These are phyloP conservation scores for Cornus florida DNA, from an alignment of 148 eudicot species.

Conservation along the genomic window DNA sequence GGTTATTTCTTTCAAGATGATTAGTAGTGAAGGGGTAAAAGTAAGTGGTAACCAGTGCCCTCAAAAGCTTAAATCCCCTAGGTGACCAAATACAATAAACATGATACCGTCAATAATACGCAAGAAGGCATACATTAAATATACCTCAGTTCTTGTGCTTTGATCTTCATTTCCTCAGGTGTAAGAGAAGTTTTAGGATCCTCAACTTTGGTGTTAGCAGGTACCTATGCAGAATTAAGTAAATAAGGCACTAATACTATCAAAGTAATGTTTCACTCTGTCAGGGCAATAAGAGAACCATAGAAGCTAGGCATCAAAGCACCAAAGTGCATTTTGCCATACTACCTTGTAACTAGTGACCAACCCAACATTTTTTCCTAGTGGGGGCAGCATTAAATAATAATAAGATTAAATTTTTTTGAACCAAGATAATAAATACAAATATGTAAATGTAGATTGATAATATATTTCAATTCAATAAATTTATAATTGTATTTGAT, in stretches of 20 bases:
- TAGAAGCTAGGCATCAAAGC: background rate
- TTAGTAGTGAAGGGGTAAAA: background rate
- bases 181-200: slow-evolving; percentile 77
- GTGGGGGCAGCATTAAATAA: too few relatives aligned
- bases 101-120: background rate
- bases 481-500: too few relatives aligned
- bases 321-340: background rate
- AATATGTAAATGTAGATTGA: too few relatives aligned
- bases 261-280: background rate
- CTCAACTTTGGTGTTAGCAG: slow-evolving; percentile 49
- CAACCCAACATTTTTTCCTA: too few relatives aligned
- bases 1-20: background rate
- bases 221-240: slow-evolving; percentile 47
- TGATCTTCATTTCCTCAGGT: slow-evolving; percentile 83
- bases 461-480: too few relatives aligned
- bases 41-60: background rate
- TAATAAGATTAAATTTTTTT: too few relatives aligned
- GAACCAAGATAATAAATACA: too few relatives aligned
- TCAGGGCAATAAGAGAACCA: background rate
- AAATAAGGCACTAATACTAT: background rate
- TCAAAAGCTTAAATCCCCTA: background rate
- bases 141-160: slow-evolving; percentile 83
- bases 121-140: background rate
- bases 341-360: background rate
- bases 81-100: background rate